These are phyloP conservation scores for Jackrogersella multiformis DNA, from an alignment of 495 filamentous ascomycete species.

Conservation along the genomic window DNA sequence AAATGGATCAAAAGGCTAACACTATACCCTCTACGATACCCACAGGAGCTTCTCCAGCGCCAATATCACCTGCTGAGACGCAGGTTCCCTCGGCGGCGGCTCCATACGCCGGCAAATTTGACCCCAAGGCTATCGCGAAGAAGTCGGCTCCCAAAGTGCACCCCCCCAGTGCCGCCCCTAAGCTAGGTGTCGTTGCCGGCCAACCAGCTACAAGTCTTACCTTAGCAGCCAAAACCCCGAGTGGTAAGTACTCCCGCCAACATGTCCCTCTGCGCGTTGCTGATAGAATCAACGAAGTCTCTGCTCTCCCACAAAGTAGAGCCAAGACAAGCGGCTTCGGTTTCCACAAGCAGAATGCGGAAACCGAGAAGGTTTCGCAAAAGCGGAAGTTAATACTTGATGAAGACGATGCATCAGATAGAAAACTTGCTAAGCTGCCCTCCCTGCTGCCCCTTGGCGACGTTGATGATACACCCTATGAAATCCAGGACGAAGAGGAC, in stretches of 20 bases:
- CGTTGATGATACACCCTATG: slow-evolving; percentile 65
- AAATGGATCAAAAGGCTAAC: slow-evolving; percentile 77
- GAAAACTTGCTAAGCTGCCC: slow-evolving; percentile 87
- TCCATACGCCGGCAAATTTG: slow-evolving; percentile 82
- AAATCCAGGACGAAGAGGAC: slow-evolving; percentile 67
- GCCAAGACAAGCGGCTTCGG: slow-evolving; percentile 86
- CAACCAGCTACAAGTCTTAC: slow-evolving; percentile 33
- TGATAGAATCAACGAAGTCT: slow-evolving; percentile 48
- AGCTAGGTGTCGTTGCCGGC: slow-evolving; percentile 50
- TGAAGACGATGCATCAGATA: slow-evolving; percentile 84
- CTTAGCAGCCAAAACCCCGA: slow-evolving; percentile 32
- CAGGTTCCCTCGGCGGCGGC: slow-evolving; percentile 56
- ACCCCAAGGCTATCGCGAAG: slow-evolving; percentile 86
- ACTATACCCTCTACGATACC: slow-evolving; percentile 64
- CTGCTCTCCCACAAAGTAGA: slow-evolving; percentile 67
- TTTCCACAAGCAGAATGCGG: slow-evolving; percentile 71
- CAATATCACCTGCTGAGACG: slow-evolving; percentile 52
- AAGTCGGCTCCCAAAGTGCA: slow-evolving; percentile 69
- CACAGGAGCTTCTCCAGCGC: slow-evolving; percentile 64
- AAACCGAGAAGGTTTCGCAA: slow-evolving; percentile 70
- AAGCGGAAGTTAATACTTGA: slow-evolving; percentile 84
- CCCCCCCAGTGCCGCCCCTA: slow-evolving; percentile 48
- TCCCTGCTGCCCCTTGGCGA: slow-evolving; percentile 74
- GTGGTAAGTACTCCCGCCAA: slow-evolving; percentile 36
- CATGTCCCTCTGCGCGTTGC: background rate